Evolutionary conservation across 805 yeast species (phyloP).

Genomic region (Hanseniaspora lachancei): DNA sequence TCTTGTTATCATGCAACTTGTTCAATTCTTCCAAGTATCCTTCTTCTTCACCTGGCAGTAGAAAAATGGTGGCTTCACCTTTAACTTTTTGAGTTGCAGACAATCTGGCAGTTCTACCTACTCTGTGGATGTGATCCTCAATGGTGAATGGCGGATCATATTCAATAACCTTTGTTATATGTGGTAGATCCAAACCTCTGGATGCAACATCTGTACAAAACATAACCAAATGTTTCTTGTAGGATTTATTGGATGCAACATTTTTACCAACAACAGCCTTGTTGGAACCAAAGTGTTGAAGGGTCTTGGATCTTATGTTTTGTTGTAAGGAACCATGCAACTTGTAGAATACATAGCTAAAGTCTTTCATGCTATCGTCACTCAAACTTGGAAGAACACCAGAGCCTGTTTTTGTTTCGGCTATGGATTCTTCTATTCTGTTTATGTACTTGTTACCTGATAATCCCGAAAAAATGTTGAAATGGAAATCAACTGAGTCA

Average conservation of each 20-base stretch:
- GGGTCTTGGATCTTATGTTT: constrained; percentile 64
- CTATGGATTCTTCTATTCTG: constrained; percentile 21
- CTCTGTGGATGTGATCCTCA: constrained; percentile 91
- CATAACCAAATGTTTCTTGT: constrained; percentile 46
- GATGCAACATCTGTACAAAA: constrained; percentile 97
- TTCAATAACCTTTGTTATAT: constrained; percentile 74
- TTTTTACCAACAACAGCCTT: constrained; percentile 23
- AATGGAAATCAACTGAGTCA: constrained; percentile 93
- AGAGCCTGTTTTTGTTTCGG: constrained; percentile 23
- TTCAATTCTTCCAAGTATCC: constrained; percentile 55
- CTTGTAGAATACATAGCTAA: constrained; percentile 42
- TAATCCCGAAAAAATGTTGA: constrained; percentile 44
- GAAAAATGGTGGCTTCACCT: constrained; percentile 66
- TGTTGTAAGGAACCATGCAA: constrained; percentile 88
- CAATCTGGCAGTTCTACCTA: constrained; percentile 98
- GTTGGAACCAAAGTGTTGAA: constrained; percentile 43
- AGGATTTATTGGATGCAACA: constrained; percentile 15
- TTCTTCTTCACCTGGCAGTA: constrained; percentile 85
- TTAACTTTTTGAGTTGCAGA: constrained; percentile 37
- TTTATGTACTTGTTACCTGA: constrained; percentile 12
- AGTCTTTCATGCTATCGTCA: constrained; percentile 25
- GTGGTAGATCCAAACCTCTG: constrained; percentile 87
- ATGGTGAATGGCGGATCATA: constrained; percentile 89
- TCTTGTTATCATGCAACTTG: constrained; percentile 43
- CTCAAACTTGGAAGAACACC: constrained; percentile 22